Evolutionary conservation across 2,329 filamentous ascomycete species (phyloP), one percentile per base, ranked within the genome.

Genomic region (Colletotrichum australisinense): DNA sequence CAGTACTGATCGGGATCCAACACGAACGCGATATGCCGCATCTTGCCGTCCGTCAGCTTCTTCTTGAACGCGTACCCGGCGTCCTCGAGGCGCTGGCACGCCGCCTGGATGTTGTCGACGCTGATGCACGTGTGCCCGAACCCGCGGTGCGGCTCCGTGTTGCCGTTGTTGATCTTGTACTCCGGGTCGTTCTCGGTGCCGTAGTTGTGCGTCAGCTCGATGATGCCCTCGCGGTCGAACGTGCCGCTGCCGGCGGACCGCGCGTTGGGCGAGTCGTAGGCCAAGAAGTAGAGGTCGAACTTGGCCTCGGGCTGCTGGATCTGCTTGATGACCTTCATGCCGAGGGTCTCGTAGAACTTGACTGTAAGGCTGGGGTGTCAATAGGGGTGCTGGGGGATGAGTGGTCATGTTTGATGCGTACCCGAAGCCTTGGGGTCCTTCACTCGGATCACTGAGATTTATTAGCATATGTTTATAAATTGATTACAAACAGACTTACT

Each of bases 1-100:
- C 94, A 95, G 83, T 96, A 96, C 46, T 91, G 93, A 82, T 98
- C 94, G 0, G 95, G 95, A 78, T 97, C 95, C 67, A 98, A 89
- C 1, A 89, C 95, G 81, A 98, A 98, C 1, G 96, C 97, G 79
- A 98, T 97, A 79, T 94, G 85, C 79, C 89, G 89, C 94, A 97
- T 97, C 70, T 93, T 89, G 2, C 97, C 97, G 76, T 98, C 96
- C 0, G 91, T 91, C 70, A 98, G 87, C 85, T 94, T 97, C 91
- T 98, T 98, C 88, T 98, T 95, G 85, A 98, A 99, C 75, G 89
- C 90, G 85, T 98, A 98, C 0, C 95, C 95, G 7, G 93, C 95
- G 80, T 96, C 93, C 82, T 97, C 95, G 74, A 99, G 89, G 70
- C 95, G 90, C 86, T 95, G 87, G 86, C 97, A 98, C 2, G 96